Evolutionary conservation across 2,329 filamentous ascomycete genomes (phyloP), one percentile per base, ranked within the genome.

Genomic region (Aspergillus terreus): DNA sequence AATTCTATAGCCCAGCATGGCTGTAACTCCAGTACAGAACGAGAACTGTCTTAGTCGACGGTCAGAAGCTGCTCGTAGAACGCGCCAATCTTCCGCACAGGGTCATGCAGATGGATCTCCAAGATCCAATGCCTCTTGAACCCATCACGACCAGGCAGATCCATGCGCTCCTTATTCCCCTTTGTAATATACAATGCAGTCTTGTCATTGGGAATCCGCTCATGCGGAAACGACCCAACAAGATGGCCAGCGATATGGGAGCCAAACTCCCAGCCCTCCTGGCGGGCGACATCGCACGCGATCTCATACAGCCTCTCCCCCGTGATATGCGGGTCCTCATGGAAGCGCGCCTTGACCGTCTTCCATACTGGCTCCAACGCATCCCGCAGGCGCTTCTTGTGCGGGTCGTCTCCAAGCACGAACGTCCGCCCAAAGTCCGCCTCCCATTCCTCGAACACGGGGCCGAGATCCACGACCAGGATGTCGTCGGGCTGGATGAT

Each of bases 351-450:
- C 63, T 77, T 78, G 43, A 78, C 72, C n/a, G 59, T 61, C 4
- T 70, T 57, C 76, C 76, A 81, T 9, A 74, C 64, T 0, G 76
- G 76, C 56, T 78, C 72, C 0, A 79, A 68, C 3, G 73, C 63
- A 50, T 79, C 77, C 2, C 75, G 71, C 12, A 80, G 58, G 46
- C 64, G 67, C 14, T 64, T 65, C 64, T 80, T 81, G 17, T 63
- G 52, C 1, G 74, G 71, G 47, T 80, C 77, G 45, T 71, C 53
- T 3, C 76, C 77, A 0, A 81, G 68, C 3, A 81, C 77, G 53
- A 74, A 81, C 1, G 78, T 81, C 12, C 78, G 75, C 6, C 78
- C 77, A 51, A 80, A 80, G 54, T 80, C 78, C 4, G 78, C 78
- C 58, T 81, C 78, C 75, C 76, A 81, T 0, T 67, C 69, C 46